Evolutionary conservation across 140 eudicot species (phyloP).

Genomic region (Erigeron philadelphicus): DNA sequence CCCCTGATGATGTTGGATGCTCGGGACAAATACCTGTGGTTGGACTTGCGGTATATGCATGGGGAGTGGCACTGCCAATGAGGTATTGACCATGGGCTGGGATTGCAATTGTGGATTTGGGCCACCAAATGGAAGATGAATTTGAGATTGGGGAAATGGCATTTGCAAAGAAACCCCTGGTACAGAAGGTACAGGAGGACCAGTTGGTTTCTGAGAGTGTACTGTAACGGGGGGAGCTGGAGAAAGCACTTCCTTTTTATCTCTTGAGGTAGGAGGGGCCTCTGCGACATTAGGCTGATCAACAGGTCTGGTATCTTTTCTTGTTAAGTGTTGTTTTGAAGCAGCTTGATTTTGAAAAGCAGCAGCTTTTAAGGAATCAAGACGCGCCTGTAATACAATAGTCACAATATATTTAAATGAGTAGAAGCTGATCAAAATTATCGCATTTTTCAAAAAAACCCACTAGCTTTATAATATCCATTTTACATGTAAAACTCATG

Average conservation of each 20-base stretch:
- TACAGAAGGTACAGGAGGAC: constrained; percentile 41
- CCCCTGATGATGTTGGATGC: constrained; percentile 73
- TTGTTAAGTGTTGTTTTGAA: constrained; percentile 50
- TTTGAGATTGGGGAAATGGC: constrained; percentile 61
- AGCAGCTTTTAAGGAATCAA: constrained; percentile 40
- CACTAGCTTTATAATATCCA: not conserved
- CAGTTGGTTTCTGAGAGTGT: constrained; percentile 53
- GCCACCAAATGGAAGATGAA: constrained; percentile 61
- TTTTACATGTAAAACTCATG: not conserved
- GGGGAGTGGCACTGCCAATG: constrained; percentile 56
- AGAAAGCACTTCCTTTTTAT: constrained; percentile 44
- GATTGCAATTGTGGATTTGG: constrained; percentile 62
- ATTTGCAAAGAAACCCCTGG: constrained; percentile 52
- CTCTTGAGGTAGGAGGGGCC: constrained; percentile 37
- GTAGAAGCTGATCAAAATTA: not conserved
- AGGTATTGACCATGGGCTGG: constrained; percentile 51
- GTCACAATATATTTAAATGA: constrained; percentile 8
- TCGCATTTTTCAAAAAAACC: not conserved
- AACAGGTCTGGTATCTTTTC: constrained; percentile 35
- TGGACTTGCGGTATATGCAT: constrained; percentile 62
- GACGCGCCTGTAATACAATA: constrained; percentile 54
- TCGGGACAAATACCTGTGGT: constrained; percentile 49
- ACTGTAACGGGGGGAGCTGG: constrained; percentile 40
- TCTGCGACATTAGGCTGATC: constrained; percentile 42
- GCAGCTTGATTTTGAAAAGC: constrained; percentile 37